phyloP scores from a whole-genome alignment of 768 basidiomycete genomes.

The Chalciporus piperatus region DNA sequence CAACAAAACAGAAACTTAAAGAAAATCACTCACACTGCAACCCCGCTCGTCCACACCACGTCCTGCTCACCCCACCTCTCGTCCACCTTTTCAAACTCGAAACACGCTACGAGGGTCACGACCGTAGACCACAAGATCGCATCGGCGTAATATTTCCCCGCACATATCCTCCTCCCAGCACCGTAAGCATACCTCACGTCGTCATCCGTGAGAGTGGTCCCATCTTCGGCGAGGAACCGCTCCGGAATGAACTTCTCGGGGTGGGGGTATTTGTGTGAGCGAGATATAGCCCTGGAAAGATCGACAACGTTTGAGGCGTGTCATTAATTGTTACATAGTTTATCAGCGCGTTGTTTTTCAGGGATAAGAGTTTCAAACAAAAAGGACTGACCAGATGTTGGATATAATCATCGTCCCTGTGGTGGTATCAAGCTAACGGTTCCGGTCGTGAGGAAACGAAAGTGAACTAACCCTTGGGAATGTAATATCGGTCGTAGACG shows the following conservation, averaged over 20 bases:
- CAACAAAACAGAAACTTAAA: not conserved
- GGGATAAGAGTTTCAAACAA: too few relatives aligned
- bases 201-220: not conserved
- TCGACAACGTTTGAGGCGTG: too few relatives aligned
- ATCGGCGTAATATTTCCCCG: slow-evolving; percentile 1
- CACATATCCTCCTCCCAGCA: slow-evolving; percentile 2
- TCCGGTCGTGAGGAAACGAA: not conserved
- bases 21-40: not conserved
- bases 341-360: not conserved
- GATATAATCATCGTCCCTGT: not conserved
- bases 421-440: not conserved
- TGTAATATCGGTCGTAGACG: slow-evolving; percentile 18
- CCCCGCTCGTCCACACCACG: slow-evolving; percentile 2
- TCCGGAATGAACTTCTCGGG: slow-evolving; percentile 1
- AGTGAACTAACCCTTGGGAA: slow-evolving; percentile 16
- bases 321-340: too few relatives aligned
- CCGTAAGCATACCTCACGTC: not conserved
- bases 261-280: slow-evolving; percentile 3
- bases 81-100: slow-evolving; percentile 5
- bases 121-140: slow-evolving; percentile 3
- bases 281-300: slow-evolving; percentile 2
- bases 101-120: slow-evolving; percentile 4
- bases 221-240: slow-evolving; percentile 1
- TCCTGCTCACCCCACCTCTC: not conserved
- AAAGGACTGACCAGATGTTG: slow-evolving; percentile 4